Evolutionary conservation across 2,329 filamentous ascomycete species (phyloP), one percentile per base, ranked within the genome.

Genomic region (Coniochaeta sp.): DNA sequence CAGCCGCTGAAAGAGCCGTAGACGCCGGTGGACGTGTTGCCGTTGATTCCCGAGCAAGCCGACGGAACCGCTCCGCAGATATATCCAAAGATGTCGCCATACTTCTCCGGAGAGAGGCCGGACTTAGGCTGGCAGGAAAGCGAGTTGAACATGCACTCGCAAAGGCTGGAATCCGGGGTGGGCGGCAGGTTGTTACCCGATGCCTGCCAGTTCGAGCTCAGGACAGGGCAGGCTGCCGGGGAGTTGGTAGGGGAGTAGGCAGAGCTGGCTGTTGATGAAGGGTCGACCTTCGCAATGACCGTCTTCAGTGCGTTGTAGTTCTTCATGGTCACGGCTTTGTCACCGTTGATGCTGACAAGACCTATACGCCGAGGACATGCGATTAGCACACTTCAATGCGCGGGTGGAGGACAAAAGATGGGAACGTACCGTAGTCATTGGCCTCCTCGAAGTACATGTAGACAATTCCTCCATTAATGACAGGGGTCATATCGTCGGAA

Each of bases 391-490:
- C 22, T 17, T 17, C 12, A 6, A 16, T 4, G n/a, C 28, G 17
- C 52, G 12, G 22, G 44, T n/a, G 16, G 17, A 10, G 9, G 4
- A 17, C 4, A 22, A 60, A 36, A 38, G 44, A 22, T 42, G 32
- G 19, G 12, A 16, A 69, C 79, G 67, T 76, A 83, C 89, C 95
- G 71, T 91, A 99, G 73, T 97, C 80, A 79, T 98, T 98, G 58
- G 70, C 78, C 75, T 96, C 93, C 79, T 96, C 83, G 79, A 92
- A 93, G 81, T 95, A 99, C 91, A 96, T 96, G 84, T 98, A 99
- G 73, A 98, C 92, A 66, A 99, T 96, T 77, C 93, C 95, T 68
- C 95, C 95, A 60, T 90, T 96, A 86, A 95, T 95, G 70, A 96
- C 91, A 10, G 76, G 75, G 30, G 86, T 89, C 95, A 99, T 99